A percentile compares a stretch with the other conserved stretches of the same genome.
Evolutionary conservation across 2,329 filamentous ascomycete genomes (phyloP).

Genomic region (Calycina marina): DNA sequence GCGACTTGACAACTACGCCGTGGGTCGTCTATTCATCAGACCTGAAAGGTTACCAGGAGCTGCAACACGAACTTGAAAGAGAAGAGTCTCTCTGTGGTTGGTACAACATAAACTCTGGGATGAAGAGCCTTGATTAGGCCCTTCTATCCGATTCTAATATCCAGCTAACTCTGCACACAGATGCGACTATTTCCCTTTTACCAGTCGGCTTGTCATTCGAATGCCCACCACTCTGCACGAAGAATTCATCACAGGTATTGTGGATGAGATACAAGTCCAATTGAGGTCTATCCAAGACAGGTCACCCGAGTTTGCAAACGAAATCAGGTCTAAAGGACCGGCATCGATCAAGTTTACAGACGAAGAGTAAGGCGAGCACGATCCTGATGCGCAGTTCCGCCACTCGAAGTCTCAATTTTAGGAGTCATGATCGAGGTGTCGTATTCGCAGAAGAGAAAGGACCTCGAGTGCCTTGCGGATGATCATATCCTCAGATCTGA

Average conservation of each 20-base stretch:
- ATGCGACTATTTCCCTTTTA: constrained; percentile 13
- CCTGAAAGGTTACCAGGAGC: constrained; percentile 7
- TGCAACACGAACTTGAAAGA: constrained; percentile 6
- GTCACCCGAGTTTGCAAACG: constrained; percentile 6
- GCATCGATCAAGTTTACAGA: constrained; percentile 6
- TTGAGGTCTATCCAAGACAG: constrained; percentile 4
- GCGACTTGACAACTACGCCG: constrained; percentile 3
- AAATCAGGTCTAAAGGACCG: constrained; percentile 4
- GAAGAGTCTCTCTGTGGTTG: constrained; percentile 9
- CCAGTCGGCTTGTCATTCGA: constrained; percentile 9
- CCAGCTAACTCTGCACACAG: constrained; percentile 6
- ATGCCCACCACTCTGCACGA: constrained; percentile 13
- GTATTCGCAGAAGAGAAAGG: constrained; percentile 20
- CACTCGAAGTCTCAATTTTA: constrained; percentile 12
- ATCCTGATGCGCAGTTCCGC: constrained; percentile 16
- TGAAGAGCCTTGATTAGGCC: constrained; percentile 3
- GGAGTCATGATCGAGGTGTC: constrained; percentile 22
- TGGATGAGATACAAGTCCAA: constrained; percentile 7
- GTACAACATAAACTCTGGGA: constrained; percentile 12
- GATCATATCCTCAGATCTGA: constrained; percentile 21
- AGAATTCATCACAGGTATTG: constrained; percentile 7
- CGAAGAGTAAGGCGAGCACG: constrained; percentile 6
- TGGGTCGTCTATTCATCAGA: constrained; percentile 8
- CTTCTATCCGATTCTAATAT: constrained; percentile 4
- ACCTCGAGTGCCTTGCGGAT: constrained; percentile 19